Conservation (phyloP, 345 rosid genomes). For the Acer campestre region DNA sequence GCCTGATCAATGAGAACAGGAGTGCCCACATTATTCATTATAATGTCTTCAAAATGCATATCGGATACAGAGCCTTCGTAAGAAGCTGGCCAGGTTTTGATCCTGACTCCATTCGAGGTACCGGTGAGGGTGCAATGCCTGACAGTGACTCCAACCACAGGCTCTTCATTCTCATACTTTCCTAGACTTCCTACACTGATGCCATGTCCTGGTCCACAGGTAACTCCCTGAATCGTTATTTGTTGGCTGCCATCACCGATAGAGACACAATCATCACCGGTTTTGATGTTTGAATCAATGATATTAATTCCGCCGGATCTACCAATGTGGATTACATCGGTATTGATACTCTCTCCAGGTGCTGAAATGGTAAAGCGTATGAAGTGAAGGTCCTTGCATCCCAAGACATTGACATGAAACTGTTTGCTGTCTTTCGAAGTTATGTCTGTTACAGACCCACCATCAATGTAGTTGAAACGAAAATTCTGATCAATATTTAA, state of each 20-base stretch:
- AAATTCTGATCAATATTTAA: slow-evolving; percentile 35
- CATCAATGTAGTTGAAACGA: slow-evolving; percentile 38
- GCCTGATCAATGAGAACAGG: slow-evolving; percentile 57
- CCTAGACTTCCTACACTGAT: slow-evolving; percentile 66
- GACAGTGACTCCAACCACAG: slow-evolving; percentile 45
- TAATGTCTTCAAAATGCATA: slow-evolving; percentile 50
- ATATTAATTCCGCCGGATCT: slow-evolving; percentile 36
- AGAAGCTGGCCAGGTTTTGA: slow-evolving; percentile 63
- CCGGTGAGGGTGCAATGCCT: slow-evolving; percentile 38
- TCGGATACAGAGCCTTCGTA: slow-evolving; percentile 35
- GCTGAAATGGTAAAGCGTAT: slow-evolving; percentile 34
- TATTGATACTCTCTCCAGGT: slow-evolving; percentile 53
- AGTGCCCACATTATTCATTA: slow-evolving; percentile 47
- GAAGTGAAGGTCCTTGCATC: slow-evolving; percentile 45
- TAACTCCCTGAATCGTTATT: background rate
- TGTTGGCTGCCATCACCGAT: background rate
- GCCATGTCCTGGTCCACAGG: slow-evolving; percentile 61
- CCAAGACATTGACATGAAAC: slow-evolving; percentile 52
- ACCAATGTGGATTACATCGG: slow-evolving; percentile 70
- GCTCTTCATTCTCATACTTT: slow-evolving; percentile 41
- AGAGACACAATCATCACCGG: slow-evolving; percentile 23
- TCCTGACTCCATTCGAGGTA: slow-evolving; percentile 55
- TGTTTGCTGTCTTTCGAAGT: slow-evolving; percentile 46
- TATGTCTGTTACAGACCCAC: slow-evolving; percentile 31
- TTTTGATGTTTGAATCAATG: slow-evolving; percentile 28